phyloP scores from a whole-genome alignment of 441 rosid genomes.

The Pelargonium cotyledonis region DNA sequence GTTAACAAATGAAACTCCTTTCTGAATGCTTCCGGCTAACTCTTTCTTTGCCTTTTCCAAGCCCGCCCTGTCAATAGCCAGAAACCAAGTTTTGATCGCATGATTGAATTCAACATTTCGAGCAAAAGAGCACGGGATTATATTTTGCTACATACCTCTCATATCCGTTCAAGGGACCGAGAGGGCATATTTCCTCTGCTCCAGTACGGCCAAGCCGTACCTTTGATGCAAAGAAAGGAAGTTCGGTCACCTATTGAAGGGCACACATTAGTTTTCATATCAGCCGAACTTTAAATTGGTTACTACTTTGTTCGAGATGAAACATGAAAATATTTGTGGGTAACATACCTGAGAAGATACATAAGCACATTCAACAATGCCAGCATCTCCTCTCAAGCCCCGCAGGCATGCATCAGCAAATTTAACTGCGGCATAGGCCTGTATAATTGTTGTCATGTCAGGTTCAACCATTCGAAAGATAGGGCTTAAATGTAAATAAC shows the following conservation, averaged over 20 bases:
- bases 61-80: conserved; percentile 33
- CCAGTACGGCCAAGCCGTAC: conserved; percentile 58
- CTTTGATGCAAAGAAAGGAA: conserved; percentile 63
- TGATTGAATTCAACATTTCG: too few relatives aligned
- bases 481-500: conserved; percentile 1
- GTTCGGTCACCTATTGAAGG: conserved; percentile 48
- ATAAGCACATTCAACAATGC: conserved; percentile 50
- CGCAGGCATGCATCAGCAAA: conserved; percentile 85
- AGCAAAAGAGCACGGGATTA: too few relatives aligned
- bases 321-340: not conserved
- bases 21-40: conserved; percentile 57
- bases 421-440: conserved; percentile 91
- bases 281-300: not conserved
- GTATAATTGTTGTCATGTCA: conserved; percentile 2
- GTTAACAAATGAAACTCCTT: conserved; percentile 50
- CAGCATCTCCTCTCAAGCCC: conserved; percentile 63
- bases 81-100: too few relatives aligned
- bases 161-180: conserved; percentile 56
- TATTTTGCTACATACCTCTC: conserved; percentile 35
- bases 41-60: conserved; percentile 66
- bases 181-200: conserved; percentile 56
- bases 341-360: conserved; percentile 47
- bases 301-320: not conserved
- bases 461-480: not conserved
- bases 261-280: not conserved